A percentile compares a stretch with the other conserved stretches of the same genome.
phyloP scores from a whole-genome alignment of 768 basidiomycete species.

The Xanthoconium stramineum region DNA sequence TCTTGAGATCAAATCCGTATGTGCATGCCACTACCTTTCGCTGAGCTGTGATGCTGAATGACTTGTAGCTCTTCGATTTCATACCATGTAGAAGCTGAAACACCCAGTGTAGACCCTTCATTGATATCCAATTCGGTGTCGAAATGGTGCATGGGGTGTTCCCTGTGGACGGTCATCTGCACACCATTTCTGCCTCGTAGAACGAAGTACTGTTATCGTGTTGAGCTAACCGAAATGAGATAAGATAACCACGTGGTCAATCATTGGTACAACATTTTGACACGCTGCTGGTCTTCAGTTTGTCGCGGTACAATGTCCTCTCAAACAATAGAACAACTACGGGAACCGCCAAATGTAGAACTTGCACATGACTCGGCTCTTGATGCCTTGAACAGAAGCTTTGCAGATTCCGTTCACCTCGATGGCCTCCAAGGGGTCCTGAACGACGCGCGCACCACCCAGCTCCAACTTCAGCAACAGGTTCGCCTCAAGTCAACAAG shows the following conservation, averaged over 20 bases:
- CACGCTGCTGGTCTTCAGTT: background rate
- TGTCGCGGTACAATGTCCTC: slow-evolving; percentile 34
- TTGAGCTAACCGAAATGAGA: background rate
- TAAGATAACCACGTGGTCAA: slow-evolving; percentile 28
- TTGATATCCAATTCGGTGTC: no score
- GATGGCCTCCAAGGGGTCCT: slow-evolving; percentile 44
- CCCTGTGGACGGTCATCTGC: no score
- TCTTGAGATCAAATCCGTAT: background rate
- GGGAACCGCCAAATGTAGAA: slow-evolving; percentile 47
- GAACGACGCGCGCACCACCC: slow-evolving; percentile 37
- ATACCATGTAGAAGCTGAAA: background rate
- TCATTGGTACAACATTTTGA: background rate
- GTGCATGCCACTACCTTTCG: background rate
- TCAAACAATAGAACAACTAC: slow-evolving; percentile 44
- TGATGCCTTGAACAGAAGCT: slow-evolving; percentile 42
- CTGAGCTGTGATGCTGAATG: no score
- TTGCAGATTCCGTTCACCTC: slow-evolving; percentile 49
- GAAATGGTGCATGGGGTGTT: no score
- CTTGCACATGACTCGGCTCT: slow-evolving; percentile 35
- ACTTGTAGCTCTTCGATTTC: background rate
- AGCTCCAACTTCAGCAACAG: slow-evolving; percentile 40
- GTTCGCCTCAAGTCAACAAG: slow-evolving; percentile 37
- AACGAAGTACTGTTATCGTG: no score
- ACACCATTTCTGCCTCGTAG: no score
- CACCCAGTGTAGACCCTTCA: no score